These are phyloP conservation scores for Rhodosporidiobolus sp. DNA, from an alignment of 768 basidiomycete genomes.

Conservation along the genomic window DNA sequence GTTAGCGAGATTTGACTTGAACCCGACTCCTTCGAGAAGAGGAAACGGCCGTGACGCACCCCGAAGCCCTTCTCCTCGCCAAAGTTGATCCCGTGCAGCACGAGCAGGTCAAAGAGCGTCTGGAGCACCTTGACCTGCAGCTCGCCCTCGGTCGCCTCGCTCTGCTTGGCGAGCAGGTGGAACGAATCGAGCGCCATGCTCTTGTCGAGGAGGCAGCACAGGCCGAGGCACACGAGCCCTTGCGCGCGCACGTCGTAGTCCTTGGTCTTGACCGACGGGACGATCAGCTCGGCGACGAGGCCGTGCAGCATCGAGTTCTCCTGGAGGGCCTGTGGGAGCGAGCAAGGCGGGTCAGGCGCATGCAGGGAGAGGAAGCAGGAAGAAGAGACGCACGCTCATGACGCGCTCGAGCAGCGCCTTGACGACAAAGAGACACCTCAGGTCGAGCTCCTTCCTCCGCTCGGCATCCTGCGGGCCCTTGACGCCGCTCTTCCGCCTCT, in stretches of 20 bases:
- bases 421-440: constrained; percentile 71
- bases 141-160: constrained; percentile 59
- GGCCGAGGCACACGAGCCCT: constrained; percentile 72
- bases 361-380: not conserved
- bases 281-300: constrained; percentile 71
- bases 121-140: constrained; percentile 64
- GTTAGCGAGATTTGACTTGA: not conserved
- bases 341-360: not conserved
- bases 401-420: constrained; percentile 83
- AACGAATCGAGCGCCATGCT: constrained; percentile 60
- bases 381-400: constrained; percentile 58
- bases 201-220: constrained; percentile 81
- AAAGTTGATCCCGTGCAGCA: constrained; percentile 74
- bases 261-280: constrained; percentile 85
- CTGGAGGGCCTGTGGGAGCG: constrained; percentile 50
- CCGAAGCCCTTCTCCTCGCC: constrained; percentile 39
- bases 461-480: constrained; percentile 58
- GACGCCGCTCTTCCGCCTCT: constrained; percentile 35
- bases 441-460: constrained; percentile 61
- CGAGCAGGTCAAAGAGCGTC: constrained; percentile 77
- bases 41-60: constrained; percentile 9
- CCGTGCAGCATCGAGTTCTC: constrained; percentile 71
- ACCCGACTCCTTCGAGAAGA: not conserved
- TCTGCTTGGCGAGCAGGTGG: constrained; percentile 76
- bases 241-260: constrained; percentile 75